Conservation (phyloP, 768 basidiomycete genomes). For the Gymnopilus junonius region DNA sequence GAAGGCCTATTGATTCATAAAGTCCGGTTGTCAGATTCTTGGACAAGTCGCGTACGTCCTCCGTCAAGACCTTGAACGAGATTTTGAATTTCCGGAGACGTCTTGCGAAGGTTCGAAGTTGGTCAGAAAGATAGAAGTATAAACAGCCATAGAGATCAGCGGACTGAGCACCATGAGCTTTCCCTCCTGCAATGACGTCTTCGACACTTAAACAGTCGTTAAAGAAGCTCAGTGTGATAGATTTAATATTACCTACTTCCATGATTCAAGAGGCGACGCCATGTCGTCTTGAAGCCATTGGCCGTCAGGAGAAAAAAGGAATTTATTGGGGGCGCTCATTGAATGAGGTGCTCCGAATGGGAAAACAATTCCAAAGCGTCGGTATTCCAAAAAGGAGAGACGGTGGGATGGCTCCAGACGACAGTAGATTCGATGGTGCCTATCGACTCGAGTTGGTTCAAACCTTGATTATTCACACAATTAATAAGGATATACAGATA, state of each 20-base stretch:
- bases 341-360: conserved; percentile 48
- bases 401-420: conserved; percentile 47
- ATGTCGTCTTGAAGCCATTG: conserved; percentile 43
- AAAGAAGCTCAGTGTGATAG: neutral
- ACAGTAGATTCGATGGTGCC: conserved; percentile 40
- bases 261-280: conserved; percentile 45
- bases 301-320: conserved; percentile 41
- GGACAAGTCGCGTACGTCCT: conserved; percentile 38
- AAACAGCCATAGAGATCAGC: conserved; percentile 56
- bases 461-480: conserved; percentile 32
- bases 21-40: conserved; percentile 20
- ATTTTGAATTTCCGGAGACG: conserved; percentile 39
- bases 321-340: conserved; percentile 43
- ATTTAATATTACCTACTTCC: conserved; percentile 39
- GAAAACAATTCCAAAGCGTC: conserved; percentile 43
- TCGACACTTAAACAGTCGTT: conserved; percentile 28
- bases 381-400: conserved; percentile 42
- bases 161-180: conserved; percentile 36
- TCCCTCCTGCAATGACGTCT: conserved; percentile 38
- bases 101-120: conserved; percentile 42
- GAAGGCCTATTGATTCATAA: conserved; percentile 21
- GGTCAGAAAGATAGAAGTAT: conserved; percentile 47
- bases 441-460: conserved; percentile 41
- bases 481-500: neutral
- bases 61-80: conserved; percentile 34